A percentile compares a stretch with the other conserved stretches of the same genome.
Evolutionary conservation across 345 rosid species (phyloP).

Genomic region (Cochlearia excelsa): DNA sequence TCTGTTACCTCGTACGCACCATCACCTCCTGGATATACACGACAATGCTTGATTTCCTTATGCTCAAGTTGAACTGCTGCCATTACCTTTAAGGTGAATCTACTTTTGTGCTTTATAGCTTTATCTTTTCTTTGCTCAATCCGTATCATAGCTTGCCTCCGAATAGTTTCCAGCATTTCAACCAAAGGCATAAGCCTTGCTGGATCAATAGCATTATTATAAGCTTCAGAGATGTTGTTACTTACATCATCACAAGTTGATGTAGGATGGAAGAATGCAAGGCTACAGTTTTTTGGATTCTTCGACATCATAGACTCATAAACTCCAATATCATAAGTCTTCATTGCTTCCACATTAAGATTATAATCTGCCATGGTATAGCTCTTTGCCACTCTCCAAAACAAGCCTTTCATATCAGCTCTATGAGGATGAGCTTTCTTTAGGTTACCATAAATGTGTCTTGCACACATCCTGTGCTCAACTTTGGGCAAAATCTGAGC

Average conservation of each 20-base stretch:
- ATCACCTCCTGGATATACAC: too few relatives aligned
- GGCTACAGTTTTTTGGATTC: not conserved
- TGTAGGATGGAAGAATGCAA: not conserved
- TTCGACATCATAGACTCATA: not conserved
- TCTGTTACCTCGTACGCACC: too few relatives aligned
- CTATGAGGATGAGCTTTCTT: not conserved
- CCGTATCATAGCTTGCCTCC: not conserved
- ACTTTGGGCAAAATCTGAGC: not conserved
- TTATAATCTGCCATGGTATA: too few relatives aligned
- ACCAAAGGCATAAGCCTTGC: conserved; percentile 9
- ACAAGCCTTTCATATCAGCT: too few relatives aligned
- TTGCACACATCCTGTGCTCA: conserved; percentile 4
- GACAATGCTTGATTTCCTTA: too few relatives aligned
- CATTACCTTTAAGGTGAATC: too few relatives aligned
- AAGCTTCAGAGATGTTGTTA: not conserved
- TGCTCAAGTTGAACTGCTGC: too few relatives aligned
- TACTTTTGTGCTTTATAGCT: too few relatives aligned
- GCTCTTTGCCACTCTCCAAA: too few relatives aligned
- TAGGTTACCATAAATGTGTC: not conserved
- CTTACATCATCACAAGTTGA: conserved; percentile 2
- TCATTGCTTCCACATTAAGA: too few relatives aligned
- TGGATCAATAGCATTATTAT: not conserved
- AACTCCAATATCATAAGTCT: not conserved
- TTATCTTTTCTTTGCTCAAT: not conserved
- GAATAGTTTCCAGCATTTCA: conserved; percentile 11